Conservation (phyloP, 129 eudicot species). For the Tagetes patula region DNA sequence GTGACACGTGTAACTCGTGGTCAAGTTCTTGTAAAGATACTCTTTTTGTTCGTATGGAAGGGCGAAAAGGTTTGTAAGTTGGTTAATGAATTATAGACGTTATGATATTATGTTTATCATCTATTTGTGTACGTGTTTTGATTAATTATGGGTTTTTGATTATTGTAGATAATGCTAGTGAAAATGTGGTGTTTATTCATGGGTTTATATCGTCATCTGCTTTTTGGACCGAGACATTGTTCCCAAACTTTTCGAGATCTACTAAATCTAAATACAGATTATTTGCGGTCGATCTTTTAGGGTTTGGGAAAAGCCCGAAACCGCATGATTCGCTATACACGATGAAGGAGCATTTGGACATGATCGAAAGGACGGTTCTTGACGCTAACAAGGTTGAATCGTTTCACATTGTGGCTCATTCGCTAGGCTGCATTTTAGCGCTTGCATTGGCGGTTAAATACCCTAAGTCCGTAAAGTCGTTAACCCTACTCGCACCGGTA, state of each 20-base stretch:
- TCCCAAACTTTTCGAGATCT: conserved; percentile 67
- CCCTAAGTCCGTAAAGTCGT: conserved; percentile 73
- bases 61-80: conserved; percentile 58
- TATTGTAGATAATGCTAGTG: conserved; percentile 50
- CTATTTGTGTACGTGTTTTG: no score
- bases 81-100: no score
- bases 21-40: conserved; percentile 52
- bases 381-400: conserved; percentile 65
- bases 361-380: conserved; percentile 74
- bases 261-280: conserved; percentile 70
- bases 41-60: conserved; percentile 57
- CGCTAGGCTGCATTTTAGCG: conserved; percentile 83
- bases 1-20: conserved; percentile 77
- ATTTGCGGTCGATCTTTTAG: conserved; percentile 79
- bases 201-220: conserved; percentile 88
- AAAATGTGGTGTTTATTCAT: conserved; percentile 80
- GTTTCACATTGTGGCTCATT: conserved; percentile 95
- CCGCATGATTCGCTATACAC: conserved; percentile 84
- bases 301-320: conserved; percentile 91
- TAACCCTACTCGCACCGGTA: conserved; percentile 90
- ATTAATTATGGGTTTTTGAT: neutral
- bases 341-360: conserved; percentile 79
- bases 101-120: no score
- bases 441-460: conserved; percentile 79
- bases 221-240: conserved; percentile 81